Evolutionary conservation across 495 filamentous ascomycete genomes (phyloP), one percentile per base, ranked within the genome.

Genomic region (Haplographium delicatum): DNA sequence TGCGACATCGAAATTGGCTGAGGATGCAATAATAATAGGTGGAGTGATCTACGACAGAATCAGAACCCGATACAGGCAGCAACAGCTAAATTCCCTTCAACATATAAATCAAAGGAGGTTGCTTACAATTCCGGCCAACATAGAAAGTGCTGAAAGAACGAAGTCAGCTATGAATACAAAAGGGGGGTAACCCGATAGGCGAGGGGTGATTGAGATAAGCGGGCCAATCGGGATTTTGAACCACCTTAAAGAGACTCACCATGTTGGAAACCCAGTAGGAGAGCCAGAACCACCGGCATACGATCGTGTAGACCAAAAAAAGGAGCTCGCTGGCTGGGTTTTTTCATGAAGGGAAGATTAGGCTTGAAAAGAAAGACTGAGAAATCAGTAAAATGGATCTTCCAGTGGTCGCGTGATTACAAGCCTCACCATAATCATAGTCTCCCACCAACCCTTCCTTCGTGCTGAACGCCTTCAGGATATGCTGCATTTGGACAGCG

Each of bases 241-340:
- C 6, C 28, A 6, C 28, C 28, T 6, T 31, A 39, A 39, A 39
- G 28, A 4, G 2, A 31, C 42, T 44, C 1, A 44, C 42, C 44
- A 54, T 89, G 85, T 59, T 89, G 85, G 51, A 88, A 75, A 8
- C 85, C 85, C 28, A 88, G 68, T 8, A 89, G 65, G 2, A 93
- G 65, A 8, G 85, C 88, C 26, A 96, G 67, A 2, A 94, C 54
- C 10, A 95, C 74, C 2, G 91, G 90, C 72, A 95, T 85, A 18
- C 70, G 72, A 63, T 94, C 88, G 53, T 95, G 76, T 15, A 95
- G 80, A 19, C 88, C 91, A 64, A 95, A 95, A 68, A 95, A 95
- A 19, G 90, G 89, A 5, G 85, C 80, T 1, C 77, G 71, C 53
- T 73, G 68, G 30, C 72, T 72, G 1, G 73, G 59, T 62, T 80